Conservation (phyloP, 345 rosid species). For the Eucalyptus paniculata region DNA sequence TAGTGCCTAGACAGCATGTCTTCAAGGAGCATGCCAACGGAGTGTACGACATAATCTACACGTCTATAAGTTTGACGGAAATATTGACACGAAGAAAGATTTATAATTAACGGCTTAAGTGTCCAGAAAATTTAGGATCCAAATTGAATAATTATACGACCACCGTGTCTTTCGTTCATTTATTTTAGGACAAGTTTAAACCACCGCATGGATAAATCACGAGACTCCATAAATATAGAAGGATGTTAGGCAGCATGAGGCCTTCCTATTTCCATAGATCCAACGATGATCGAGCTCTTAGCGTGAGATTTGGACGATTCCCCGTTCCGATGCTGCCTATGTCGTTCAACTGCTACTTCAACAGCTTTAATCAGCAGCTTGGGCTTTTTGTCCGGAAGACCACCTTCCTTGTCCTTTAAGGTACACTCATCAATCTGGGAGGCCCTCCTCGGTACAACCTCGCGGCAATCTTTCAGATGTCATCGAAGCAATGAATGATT, state of each 20-base stretch:
- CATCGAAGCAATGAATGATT: not conserved
- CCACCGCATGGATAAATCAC: not conserved
- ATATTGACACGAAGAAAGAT: not conserved
- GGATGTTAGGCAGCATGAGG: too few species aligned
- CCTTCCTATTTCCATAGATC: too few species aligned
- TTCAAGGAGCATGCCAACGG: not conserved
- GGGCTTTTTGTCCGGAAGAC: too few species aligned
- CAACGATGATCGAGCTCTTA: too few species aligned
- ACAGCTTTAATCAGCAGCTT: too few species aligned
- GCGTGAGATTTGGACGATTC: too few species aligned
- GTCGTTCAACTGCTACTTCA: too few species aligned
- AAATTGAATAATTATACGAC: not conserved
- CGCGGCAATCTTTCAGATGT: not conserved
- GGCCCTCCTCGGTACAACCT: not conserved
- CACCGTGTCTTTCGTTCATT: not conserved
- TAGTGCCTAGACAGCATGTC: not conserved
- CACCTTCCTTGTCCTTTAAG: too few species aligned
- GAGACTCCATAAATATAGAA: not conserved
- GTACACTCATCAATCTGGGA: too few species aligned
- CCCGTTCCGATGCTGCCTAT: too few species aligned
- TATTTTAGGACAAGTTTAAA: not conserved
- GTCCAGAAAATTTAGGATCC: not conserved
- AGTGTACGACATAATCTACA: accelerated
- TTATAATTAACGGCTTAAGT: not conserved
- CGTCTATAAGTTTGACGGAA: not conserved